Evolutionary conservation across 2,329 filamentous ascomycete species (phyloP).

Genomic region (Pseudogymnoascus sp.): DNA sequence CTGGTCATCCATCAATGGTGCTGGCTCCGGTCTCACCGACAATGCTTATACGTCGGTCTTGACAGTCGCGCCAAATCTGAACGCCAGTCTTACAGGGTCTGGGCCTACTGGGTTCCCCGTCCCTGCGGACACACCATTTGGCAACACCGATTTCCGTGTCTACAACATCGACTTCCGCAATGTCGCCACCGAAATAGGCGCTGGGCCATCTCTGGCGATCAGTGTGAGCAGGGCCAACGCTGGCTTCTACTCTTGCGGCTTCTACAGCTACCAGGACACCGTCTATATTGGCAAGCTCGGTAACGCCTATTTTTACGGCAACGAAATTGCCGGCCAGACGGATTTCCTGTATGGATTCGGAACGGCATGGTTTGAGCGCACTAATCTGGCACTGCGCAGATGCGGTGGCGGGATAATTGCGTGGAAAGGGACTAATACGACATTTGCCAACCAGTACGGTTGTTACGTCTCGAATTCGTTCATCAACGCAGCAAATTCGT

Average conservation of each 20-base stretch:
- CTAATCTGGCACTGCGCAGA: slow-evolving; percentile 43
- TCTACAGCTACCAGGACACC: slow-evolving; percentile 62
- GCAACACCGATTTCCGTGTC: slow-evolving; percentile 52
- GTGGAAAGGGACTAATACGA: slow-evolving; percentile 61
- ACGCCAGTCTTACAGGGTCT: slow-evolving; percentile 51
- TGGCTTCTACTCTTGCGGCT: slow-evolving; percentile 57
- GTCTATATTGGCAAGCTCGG: slow-evolving; percentile 60
- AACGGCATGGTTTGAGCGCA: slow-evolving; percentile 50
- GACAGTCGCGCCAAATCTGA: slow-evolving; percentile 54
- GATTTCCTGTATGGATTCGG: slow-evolving; percentile 64
- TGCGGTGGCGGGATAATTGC: slow-evolving; percentile 61
- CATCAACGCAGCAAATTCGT: slow-evolving; percentile 45
- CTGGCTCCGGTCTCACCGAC: slow-evolving; percentile 35
- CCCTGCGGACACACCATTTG: slow-evolving; percentile 52
- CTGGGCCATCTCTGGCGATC: slow-evolving; percentile 51
- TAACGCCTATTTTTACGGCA: slow-evolving; percentile 55
- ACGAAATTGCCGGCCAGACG: slow-evolving; percentile 53
- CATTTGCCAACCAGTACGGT: slow-evolving; percentile 57
- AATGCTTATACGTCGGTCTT: slow-evolving; percentile 55
- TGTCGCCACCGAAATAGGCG: slow-evolving; percentile 23
- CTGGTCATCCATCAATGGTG: slow-evolving; percentile 45
- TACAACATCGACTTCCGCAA: slow-evolving; percentile 63
- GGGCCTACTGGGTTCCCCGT: slow-evolving; percentile 55
- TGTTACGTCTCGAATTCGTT: slow-evolving; percentile 51
- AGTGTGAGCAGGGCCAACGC: slow-evolving; percentile 55